phyloP scores from a whole-genome alignment of 495 filamentous ascomycete genomes.

The Neurospora sp. region DNA sequence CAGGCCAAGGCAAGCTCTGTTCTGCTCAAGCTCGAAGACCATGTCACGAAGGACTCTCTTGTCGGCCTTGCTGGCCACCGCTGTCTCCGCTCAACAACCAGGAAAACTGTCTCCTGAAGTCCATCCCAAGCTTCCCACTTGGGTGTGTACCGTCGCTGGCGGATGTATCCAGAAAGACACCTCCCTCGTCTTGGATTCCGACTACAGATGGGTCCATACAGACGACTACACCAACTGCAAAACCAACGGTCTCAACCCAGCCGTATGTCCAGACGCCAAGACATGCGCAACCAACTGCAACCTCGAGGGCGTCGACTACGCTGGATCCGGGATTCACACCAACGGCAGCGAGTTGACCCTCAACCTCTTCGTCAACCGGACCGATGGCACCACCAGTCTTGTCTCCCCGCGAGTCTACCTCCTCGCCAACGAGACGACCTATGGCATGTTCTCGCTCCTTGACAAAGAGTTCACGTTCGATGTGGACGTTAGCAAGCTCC shows the following conservation, averaged over 20 bases:
- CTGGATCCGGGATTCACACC: conserved; percentile 47
- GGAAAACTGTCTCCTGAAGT: conserved; percentile 9
- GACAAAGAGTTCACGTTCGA: conserved; percentile 56
- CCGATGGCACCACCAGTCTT: conserved; percentile 3
- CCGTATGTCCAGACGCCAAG: conserved; percentile 42
- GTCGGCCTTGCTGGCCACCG: conserved; percentile 1
- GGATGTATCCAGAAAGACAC: conserved; percentile 42
- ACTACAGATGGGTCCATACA: conserved; percentile 54
- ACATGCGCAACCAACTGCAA: conserved; percentile 50
- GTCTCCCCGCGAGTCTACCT: conserved; percentile 49
- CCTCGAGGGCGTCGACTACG: conserved; percentile 51
- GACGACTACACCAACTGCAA: conserved; percentile 47
- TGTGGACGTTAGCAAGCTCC: conserved; percentile 49
- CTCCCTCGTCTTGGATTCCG: conserved; percentile 50
- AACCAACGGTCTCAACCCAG: conserved; percentile 42
- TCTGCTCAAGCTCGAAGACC: not conserved
- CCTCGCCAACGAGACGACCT: conserved; percentile 41
- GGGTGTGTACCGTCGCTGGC: conserved; percentile 39
- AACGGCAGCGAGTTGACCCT: conserved; percentile 29
- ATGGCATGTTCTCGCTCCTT: conserved; percentile 49
- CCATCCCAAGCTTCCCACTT: conserved; percentile 46
- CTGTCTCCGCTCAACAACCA: conserved; percentile 9
- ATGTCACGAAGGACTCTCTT: not conserved
- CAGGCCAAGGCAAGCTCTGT: not conserved
- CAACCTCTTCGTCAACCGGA: conserved; percentile 11